phyloP scores from a whole-genome alignment of 805 yeast species.

The Priceomyces castillae region DNA sequence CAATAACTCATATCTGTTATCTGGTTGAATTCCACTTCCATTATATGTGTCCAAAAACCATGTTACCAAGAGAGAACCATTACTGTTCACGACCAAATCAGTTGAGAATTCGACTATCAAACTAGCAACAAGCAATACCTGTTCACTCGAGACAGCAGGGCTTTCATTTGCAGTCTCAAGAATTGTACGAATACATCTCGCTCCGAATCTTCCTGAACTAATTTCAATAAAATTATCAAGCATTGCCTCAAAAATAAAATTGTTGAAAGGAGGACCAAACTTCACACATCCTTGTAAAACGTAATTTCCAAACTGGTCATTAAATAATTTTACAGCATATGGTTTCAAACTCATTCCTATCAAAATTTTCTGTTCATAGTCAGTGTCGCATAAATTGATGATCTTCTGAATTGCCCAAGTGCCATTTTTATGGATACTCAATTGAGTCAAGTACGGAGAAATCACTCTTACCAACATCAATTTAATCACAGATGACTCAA shows the following conservation, averaged over 20 bases:
- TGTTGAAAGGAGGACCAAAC: slow-evolving; percentile 85
- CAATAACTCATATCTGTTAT: slow-evolving; percentile 63
- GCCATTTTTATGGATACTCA: slow-evolving; percentile 95
- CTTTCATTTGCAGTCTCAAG: slow-evolving; percentile 66
- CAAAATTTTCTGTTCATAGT: slow-evolving; percentile 46
- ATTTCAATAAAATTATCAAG: slow-evolving; percentile 75
- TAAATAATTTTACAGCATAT: slow-evolving; percentile 78
- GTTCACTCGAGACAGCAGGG: slow-evolving; percentile 48
- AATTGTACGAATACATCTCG: slow-evolving; percentile 91
- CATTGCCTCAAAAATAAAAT: slow-evolving; percentile 83
- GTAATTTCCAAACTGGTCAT: slow-evolving; percentile 96
- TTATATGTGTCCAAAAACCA: slow-evolving; percentile 86
- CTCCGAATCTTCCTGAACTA: slow-evolving; percentile 88
- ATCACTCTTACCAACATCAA: slow-evolving; percentile 78
- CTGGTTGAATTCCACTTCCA: slow-evolving; percentile 24
- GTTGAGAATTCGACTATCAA: slow-evolving; percentile 76
- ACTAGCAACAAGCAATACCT: slow-evolving; percentile 68
- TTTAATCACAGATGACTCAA: slow-evolving; percentile 64
- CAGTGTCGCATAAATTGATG: slow-evolving; percentile 66
- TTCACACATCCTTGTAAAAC: slow-evolving; percentile 92
- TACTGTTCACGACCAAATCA: slow-evolving; percentile 74
- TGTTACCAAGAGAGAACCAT: slow-evolving; percentile 85
- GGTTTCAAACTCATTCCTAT: slow-evolving; percentile 73
- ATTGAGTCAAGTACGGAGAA: slow-evolving; percentile 77
- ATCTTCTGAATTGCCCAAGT: slow-evolving; percentile 99